These are phyloP conservation scores for Tetradesmus obliquus DNA, from an alignment of 139 green algal species.

Conservation along the genomic window DNA sequence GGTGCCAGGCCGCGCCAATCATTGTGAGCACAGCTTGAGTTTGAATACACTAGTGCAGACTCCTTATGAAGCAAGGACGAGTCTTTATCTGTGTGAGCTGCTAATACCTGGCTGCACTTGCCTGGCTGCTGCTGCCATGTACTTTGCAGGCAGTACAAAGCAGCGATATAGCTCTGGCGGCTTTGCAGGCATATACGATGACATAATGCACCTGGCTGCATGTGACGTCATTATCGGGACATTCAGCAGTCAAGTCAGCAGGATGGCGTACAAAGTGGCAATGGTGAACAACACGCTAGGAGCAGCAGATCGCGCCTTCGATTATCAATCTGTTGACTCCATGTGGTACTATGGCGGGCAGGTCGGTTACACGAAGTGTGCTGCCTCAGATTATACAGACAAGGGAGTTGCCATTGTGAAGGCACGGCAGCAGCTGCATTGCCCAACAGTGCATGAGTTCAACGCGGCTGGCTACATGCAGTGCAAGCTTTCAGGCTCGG, in stretches of 20 bases:
- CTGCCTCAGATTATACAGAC: slow-evolving; percentile 3
- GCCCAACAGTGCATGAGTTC: background rate
- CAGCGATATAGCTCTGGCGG: background rate
- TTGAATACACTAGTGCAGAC: background rate
- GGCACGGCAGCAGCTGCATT: background rate
- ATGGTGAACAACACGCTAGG: slow-evolving; percentile 1
- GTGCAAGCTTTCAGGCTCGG: background rate
- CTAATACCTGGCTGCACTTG: background rate
- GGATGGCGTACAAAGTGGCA: background rate
- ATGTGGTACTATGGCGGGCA: slow-evolving; percentile 35
- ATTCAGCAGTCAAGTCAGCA: slow-evolving; percentile 31
- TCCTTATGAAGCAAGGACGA: background rate
- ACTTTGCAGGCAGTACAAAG: background rate
- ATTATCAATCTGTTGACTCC: slow-evolving; percentile 25
- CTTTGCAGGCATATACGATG: slow-evolving; percentile 14
- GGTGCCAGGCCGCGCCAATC: too few relatives aligned
- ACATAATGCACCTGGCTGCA: slow-evolving; percentile 29
- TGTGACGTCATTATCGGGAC: slow-evolving; percentile 11
- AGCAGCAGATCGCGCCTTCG: background rate
- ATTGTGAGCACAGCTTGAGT: too few relatives aligned
- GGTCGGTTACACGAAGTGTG: background rate
- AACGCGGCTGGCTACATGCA: background rate
- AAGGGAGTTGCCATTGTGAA: background rate
- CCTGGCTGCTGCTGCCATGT: background rate
- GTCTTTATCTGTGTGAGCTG: background rate